Evolutionary conservation across 228 moss, liverwort and hornwort genomes (phyloP), one percentile per base, ranked within the genome.

Genomic region (Sphagnum fallax): DNA sequence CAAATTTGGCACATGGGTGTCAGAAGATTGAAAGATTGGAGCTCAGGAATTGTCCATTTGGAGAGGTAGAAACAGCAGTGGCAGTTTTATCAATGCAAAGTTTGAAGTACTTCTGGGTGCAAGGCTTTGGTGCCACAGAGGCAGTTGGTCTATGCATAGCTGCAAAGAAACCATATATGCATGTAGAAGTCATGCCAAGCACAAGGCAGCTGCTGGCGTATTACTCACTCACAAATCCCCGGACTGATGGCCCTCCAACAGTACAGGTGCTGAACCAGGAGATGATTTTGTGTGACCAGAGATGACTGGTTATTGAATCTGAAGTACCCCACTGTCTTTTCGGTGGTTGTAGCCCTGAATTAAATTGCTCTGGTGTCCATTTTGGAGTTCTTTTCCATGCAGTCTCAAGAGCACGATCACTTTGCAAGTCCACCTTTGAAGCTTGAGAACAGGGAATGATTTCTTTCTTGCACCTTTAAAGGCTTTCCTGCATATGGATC

Each of bases 21-120:
- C 83, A 72, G 59, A 66, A 85, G n/a, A 73, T 95, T 48, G 85
- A 92, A 63, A 70, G 83, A 50, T 81, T 95, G 14, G 95, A 95
- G 77, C 82, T 95, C 70, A 83, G 92, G 53, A 87, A 83, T 48
- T 95, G 95, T 59, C 92, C 92, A 8, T 76, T 94, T 6, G 78
- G 86, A 0, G 84, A 83, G 60, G 63, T 1, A 10, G 73, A 86
- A 6, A 77, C 90, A 12, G 81, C 88, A 4, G 12, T 7, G 48
- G 78, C 82, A 4, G 75, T 84, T 68, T 63, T 50, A 16, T 47
- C 10, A 5, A 18, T 77, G 70, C 49, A 12, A 16, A 75, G 64
- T 10, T 72, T 94, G 11, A 94, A 88, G 77, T 91, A 79, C 67
- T 16, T 89, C 0, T 91, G 88, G 88, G 78, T 88, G 18, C 80